These are phyloP conservation scores for Porogramme epimiltina DNA, from an alignment of 1,284 basidiomycete species.

Conservation along the genomic window DNA sequence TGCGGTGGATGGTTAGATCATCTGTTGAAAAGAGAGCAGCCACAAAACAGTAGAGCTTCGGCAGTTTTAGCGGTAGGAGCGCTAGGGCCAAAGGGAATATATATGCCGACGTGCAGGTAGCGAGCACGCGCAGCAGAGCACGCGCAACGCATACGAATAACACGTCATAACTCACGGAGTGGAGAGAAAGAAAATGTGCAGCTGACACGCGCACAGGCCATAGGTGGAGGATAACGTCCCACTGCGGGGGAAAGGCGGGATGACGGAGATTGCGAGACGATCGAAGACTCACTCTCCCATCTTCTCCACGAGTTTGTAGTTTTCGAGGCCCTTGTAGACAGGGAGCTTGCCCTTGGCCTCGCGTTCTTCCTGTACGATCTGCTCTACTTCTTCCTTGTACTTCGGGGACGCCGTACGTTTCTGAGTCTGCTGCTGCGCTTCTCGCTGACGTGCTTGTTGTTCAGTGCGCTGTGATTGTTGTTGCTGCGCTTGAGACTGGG, in stretches of 20 bases:
- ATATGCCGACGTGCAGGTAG: too few relatives aligned
- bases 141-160: too few relatives aligned
- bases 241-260: not conserved
- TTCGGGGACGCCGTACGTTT: slow-evolving; percentile 36
- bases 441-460: slow-evolving; percentile 29
- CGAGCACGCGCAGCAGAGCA: too few relatives aligned
- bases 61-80: too few relatives aligned
- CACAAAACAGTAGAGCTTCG: too few relatives aligned
- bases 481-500: slow-evolving; percentile 24
- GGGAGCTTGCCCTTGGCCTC: slow-evolving; percentile 81
- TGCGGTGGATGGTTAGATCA: slow-evolving; percentile 29
- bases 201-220: too few relatives aligned
- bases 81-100: too few relatives aligned
- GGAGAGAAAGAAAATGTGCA: too few relatives aligned
- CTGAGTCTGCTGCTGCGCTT: slow-evolving; percentile 34
- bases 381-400: slow-evolving; percentile 64
- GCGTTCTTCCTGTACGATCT: slow-evolving; percentile 80
- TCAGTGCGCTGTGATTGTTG: slow-evolving; percentile 31
- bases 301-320: slow-evolving; percentile 82
- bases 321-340: slow-evolving; percentile 81
- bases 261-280: slow-evolving; percentile 1
- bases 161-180: too few relatives aligned
- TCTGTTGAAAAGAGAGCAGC: not conserved
- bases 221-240: not conserved
- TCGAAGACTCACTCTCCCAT: slow-evolving; percentile 86